These are phyloP conservation scores for Candida tropicalis DNA, from an alignment of 1,139 yeast genomes.

Conservation along the genomic window DNA sequence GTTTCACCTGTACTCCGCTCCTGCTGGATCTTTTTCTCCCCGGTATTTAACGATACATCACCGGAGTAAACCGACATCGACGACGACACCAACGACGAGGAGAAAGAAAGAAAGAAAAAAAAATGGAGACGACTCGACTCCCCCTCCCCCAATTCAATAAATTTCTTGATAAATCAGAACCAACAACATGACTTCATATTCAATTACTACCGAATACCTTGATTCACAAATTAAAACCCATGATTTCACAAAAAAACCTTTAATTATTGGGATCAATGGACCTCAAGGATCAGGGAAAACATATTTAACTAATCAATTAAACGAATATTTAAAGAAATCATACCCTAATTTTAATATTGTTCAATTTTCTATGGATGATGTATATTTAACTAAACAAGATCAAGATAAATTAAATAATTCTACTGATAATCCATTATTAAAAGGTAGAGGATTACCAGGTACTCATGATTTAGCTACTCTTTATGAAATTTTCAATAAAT, in stretches of 20 bases:
- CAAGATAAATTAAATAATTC: conserved; percentile 49
- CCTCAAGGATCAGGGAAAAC: conserved; percentile 96
- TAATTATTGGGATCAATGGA: conserved; percentile 75
- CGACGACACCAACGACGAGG: conserved; percentile 1
- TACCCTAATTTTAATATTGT: conserved; percentile 48
- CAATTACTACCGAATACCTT: conserved; percentile 1
- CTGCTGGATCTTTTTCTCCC: no score
- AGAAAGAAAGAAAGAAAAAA: neutral
- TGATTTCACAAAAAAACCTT: conserved; percentile 33
- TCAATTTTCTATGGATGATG: conserved; percentile 82
- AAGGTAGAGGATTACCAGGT: conserved; percentile 91
- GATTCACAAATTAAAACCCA: neutral
- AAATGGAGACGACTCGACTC: neutral
- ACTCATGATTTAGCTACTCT: conserved; percentile 70
- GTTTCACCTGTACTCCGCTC: no score
- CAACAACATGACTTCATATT: neutral
- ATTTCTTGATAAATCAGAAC: no score
- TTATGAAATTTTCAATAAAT: conserved; percentile 20
- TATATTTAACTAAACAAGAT: conserved; percentile 67
- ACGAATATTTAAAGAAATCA: conserved; percentile 31
- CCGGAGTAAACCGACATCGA: no score
- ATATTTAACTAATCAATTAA: conserved; percentile 55
- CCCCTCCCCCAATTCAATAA: neutral
- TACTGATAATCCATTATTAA: conserved; percentile 54
- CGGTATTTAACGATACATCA: no score